Evolutionary conservation across 2,329 filamentous ascomycete genomes (phyloP).

Genomic region (Magnaporthiopsis poae): DNA sequence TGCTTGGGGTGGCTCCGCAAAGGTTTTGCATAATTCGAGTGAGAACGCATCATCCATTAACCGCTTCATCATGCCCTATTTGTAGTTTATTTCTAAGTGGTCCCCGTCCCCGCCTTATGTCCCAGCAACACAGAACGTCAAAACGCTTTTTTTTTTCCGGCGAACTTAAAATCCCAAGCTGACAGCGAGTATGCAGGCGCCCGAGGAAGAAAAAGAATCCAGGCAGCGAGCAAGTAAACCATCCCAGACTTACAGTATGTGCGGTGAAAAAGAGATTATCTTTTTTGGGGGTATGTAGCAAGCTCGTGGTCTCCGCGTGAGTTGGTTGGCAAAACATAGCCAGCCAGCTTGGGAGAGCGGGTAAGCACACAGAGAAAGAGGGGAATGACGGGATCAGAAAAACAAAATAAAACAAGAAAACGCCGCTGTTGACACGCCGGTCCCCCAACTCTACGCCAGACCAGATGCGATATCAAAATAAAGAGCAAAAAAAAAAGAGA

Average conservation of each 20-base stretch:
- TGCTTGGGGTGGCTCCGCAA: neutral
- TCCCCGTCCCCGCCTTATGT: neutral
- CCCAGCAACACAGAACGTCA: neutral
- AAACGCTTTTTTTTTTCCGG: neutral
- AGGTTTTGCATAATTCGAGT: neutral
- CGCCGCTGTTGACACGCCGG: conserved; percentile 2
- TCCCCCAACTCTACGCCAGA: conserved; percentile 2
- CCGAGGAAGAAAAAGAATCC: neutral
- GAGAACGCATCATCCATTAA: neutral
- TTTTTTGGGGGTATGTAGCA: neutral
- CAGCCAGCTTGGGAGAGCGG: neutral
- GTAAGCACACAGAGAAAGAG: neutral
- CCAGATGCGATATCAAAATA: neutral
- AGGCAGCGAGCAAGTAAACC: too few relatives aligned
- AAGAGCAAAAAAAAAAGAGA: conserved; percentile 1
- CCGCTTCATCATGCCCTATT: neutral
- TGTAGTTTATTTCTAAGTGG: neutral
- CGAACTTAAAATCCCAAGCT: neutral
- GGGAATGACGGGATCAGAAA: neutral
- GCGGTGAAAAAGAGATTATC: neutral
- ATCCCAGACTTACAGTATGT: neutral
- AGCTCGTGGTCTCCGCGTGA: neutral
- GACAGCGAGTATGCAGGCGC: neutral
- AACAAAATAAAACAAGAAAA: conserved; percentile 1
- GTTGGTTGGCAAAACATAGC: neutral